Percentiles rank a stretch among this genome's conserved stretches.
phyloP scores from a whole-genome alignment of 176 grass and related monocot genomes.

The Carex pumila region DNA sequence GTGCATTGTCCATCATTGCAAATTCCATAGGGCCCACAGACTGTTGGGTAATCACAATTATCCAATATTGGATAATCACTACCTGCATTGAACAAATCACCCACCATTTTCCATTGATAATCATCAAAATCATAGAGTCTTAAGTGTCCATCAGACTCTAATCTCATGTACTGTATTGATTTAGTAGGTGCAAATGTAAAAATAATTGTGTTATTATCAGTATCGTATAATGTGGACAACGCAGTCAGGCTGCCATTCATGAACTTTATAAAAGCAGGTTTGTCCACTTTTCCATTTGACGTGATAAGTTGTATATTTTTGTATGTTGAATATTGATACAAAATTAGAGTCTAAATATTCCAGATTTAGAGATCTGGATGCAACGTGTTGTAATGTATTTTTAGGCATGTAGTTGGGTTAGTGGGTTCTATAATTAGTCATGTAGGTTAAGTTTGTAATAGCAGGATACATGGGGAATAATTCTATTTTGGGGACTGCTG shows the following conservation, averaged over 20 bases:
- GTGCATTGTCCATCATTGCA: not conserved
- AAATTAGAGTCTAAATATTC: too few species aligned
- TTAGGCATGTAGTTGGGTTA: too few species aligned
- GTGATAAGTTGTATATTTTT: too few species aligned
- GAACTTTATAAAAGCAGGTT: not conserved
- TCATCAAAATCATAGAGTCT: not conserved
- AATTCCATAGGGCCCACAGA: conserved; percentile 8
- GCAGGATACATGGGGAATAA: too few species aligned
- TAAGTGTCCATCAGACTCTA: not conserved
- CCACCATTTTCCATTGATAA: not conserved
- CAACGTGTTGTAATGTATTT: too few species aligned
- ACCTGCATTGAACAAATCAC: not conserved
- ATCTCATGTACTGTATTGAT: conserved; percentile 5
- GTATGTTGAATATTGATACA: too few species aligned
- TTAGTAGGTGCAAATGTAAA: not conserved
- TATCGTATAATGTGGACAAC: not conserved
- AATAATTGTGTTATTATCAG: not conserved
- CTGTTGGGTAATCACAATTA: not conserved
- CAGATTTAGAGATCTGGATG: too few species aligned
- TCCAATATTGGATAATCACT: not conserved
- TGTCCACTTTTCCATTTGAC: not conserved
- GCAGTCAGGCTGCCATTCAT: not conserved
- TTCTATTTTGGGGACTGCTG: too few species aligned
- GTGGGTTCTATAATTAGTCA: too few species aligned
- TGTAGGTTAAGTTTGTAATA: too few species aligned